These are phyloP conservation scores for Closterium sp. DNA, from an alignment of 139 green algal genomes.

Conservation along the genomic window DNA sequence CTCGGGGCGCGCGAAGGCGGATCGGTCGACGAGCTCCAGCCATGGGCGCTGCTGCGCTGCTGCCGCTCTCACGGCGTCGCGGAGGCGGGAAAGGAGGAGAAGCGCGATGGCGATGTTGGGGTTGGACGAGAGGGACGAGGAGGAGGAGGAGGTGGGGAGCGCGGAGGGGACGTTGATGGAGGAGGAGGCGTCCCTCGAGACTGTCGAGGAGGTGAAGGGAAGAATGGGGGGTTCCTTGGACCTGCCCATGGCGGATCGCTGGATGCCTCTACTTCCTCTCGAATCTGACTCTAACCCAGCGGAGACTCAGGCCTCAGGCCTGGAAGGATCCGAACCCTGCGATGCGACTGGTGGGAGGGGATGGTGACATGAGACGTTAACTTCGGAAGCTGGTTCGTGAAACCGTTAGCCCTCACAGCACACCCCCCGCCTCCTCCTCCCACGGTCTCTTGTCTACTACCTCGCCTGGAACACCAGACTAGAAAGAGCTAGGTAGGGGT, in stretches of 20 bases:
- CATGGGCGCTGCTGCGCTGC: constrained; percentile 80
- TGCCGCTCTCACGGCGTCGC: not conserved
- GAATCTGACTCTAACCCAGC: not conserved
- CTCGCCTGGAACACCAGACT: too few relatives aligned
- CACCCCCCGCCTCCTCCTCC: too few relatives aligned
- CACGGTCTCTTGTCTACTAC: too few relatives aligned
- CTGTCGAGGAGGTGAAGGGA: not conserved
- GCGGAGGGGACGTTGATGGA: not conserved
- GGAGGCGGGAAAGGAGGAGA: not conserved
- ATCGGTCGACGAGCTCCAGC: constrained; percentile 80
- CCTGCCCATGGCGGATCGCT: not conserved
- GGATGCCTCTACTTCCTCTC: too few relatives aligned
- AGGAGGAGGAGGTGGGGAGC: not conserved
- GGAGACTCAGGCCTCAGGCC: too few relatives aligned
- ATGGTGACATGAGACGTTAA: not conserved
- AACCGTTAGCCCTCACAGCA: not conserved
- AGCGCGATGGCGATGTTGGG: not conserved
- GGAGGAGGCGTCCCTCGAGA: not conserved
- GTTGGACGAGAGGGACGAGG: not conserved
- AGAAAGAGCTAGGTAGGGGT: too few relatives aligned
- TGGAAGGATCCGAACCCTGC: not conserved
- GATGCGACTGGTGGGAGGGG: not conserved
- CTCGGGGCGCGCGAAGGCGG: constrained; percentile 68
- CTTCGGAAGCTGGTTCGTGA: not conserved
- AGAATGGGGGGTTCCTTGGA: not conserved